phyloP scores from a whole-genome alignment of 208 protist genomes.

The Leishmania braziliensis region DNA sequence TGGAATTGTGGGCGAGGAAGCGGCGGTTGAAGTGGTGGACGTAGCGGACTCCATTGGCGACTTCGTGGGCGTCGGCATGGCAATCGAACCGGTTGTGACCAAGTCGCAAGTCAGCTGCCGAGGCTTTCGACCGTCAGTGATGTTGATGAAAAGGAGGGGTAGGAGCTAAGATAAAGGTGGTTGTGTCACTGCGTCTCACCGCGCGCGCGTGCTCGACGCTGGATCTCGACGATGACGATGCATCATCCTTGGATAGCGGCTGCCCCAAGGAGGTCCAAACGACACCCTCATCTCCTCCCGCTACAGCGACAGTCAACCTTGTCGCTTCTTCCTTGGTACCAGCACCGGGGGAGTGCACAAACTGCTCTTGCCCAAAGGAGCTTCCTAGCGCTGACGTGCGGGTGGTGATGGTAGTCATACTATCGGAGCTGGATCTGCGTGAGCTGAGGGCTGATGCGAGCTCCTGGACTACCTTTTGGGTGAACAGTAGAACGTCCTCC shows the following conservation, averaged over 20 bases:
- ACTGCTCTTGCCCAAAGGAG: slow-evolving; percentile 15
- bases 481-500: slow-evolving; percentile 18
- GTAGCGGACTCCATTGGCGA: not conserved
- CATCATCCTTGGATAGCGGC: not conserved
- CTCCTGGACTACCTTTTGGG: slow-evolving; percentile 14
- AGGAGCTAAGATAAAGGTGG: not conserved
- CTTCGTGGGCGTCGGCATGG: not conserved
- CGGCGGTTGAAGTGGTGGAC: not conserved
- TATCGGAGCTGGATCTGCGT: slow-evolving; percentile 15
- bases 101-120: not conserved
- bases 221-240: not conserved
- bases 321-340: not conserved
- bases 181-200: not conserved
- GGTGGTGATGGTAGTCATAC: slow-evolving; percentile 20
- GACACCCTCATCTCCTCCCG: not conserved
- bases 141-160: not conserved
- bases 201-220: not conserved
- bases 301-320: not conserved
- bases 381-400: slow-evolving; percentile 24
- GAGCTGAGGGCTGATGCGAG: slow-evolving; percentile 10
- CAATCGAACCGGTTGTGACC: not conserved
- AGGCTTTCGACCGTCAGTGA: not conserved
- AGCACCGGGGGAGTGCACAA: not conserved
- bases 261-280: not conserved
- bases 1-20: not conserved